A percentile compares a stretch with the other conserved stretches of the same genome.
These are phyloP conservation scores for Bacidia rubella DNA, from an alignment of 495 filamentous ascomycete genomes.

Conservation along the genomic window DNA sequence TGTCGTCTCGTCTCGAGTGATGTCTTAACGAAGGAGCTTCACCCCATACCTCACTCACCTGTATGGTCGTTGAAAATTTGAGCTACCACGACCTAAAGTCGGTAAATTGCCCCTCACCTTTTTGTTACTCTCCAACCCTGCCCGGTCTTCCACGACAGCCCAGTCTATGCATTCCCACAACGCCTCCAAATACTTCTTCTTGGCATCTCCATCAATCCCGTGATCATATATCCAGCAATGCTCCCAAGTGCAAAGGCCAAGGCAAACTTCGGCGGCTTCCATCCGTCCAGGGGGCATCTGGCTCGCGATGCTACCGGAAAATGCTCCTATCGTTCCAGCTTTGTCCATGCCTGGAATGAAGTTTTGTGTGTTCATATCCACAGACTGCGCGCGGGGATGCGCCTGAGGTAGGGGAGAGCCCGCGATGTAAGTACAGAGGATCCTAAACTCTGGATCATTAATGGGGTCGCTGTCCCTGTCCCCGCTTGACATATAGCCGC, in stretches of 20 bases:
- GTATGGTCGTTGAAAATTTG: too few species aligned
- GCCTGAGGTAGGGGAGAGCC: conserved; percentile 77
- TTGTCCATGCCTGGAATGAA: conserved; percentile 26
- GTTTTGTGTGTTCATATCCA: conserved; percentile 60
- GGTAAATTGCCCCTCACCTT: background rate
- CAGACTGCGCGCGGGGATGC: conserved; percentile 63
- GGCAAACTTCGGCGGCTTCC: conserved; percentile 53
- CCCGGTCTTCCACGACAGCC: conserved; percentile 41
- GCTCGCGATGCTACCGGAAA: conserved; percentile 25
- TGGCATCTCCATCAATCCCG: conserved; percentile 51
- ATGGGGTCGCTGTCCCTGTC: background rate
- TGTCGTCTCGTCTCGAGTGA: too few species aligned
- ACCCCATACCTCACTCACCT: too few species aligned
- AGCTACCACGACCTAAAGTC: too few species aligned
- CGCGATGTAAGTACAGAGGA: conserved; percentile 82
- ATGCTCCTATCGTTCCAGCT: conserved; percentile 36
- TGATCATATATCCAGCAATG: conserved; percentile 84
- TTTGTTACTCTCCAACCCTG: background rate
- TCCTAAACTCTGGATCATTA: conserved; percentile 39
- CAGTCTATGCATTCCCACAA: conserved; percentile 90
- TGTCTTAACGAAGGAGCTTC: too few species aligned
- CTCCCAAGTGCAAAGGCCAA: conserved; percentile 94
- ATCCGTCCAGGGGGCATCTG: conserved; percentile 49
- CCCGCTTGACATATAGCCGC: background rate
- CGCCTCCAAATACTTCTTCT: conserved; percentile 55